Conservation (phyloP, 75 land plant genomes). For the Selaginella moellendorffii region DNA sequence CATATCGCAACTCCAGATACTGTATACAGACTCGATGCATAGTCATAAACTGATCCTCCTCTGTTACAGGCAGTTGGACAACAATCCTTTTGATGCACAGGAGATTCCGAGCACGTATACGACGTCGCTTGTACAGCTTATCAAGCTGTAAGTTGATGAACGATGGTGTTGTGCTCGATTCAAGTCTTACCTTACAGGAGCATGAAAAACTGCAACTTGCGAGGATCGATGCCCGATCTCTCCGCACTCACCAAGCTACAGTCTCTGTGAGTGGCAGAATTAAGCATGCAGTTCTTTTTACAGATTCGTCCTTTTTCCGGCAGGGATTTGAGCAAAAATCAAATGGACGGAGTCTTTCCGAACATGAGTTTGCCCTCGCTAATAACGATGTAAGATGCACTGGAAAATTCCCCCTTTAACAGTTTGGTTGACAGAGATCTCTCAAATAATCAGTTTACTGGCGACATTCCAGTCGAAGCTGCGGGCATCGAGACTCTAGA, state of each 20-base stretch:
- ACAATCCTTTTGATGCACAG: neutral
- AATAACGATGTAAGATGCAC: too few species aligned
- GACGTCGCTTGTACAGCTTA: too few species aligned
- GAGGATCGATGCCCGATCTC: conserved; percentile 46
- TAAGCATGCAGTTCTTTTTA: conserved; percentile 2
- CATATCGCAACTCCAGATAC: neutral
- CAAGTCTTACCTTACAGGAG: conserved; percentile 64
- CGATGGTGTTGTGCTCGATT: too few species aligned
- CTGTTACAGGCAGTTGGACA: conserved; percentile 8
- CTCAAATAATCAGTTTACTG: too few species aligned
- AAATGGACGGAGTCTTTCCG: conserved; percentile 2
- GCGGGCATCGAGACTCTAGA: too few species aligned
- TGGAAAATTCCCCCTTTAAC: too few species aligned
- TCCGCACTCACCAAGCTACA: neutral
- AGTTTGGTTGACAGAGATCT: too few species aligned
- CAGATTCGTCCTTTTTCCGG: conserved; percentile 26
- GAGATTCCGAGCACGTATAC: too few species aligned
- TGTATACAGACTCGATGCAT: neutral
- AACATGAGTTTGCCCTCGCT: too few species aligned
- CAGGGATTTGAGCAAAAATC: conserved; percentile 11
- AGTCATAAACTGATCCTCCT: neutral
- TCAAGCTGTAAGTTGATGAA: too few species aligned
- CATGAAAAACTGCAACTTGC: conserved; percentile 57
- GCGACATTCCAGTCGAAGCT: too few species aligned
- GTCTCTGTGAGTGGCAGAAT: neutral